Conservation (phyloP, 495 filamentous ascomycete species). For the Haplographium delicatum region DNA sequence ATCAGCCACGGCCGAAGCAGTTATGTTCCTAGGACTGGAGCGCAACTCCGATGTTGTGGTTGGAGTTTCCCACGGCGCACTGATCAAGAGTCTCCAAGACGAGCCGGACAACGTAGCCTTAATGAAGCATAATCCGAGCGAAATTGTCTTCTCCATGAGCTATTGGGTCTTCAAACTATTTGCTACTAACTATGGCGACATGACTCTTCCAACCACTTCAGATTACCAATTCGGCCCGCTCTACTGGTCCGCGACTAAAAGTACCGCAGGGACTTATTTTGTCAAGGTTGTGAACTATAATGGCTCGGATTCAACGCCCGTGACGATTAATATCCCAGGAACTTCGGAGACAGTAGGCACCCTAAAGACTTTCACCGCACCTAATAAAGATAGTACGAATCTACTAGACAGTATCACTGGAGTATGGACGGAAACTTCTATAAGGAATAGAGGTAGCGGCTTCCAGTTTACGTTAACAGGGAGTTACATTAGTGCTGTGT, state of each 20-base stretch:
- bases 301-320: no score
- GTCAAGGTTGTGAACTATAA: neutral
- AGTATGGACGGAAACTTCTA: no score
- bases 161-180: constrained; percentile 29
- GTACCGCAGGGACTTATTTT: neutral
- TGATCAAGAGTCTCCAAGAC: constrained; percentile 32
- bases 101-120: constrained; percentile 27
- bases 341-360: no score
- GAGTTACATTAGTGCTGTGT: no score
- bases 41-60: constrained; percentile 47
- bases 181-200: constrained; percentile 16
- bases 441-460: no score
- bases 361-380: no score
- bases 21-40: constrained; percentile 53
- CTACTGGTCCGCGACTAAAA: constrained; percentile 17
- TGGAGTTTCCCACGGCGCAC: constrained; percentile 40
- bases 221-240: constrained; percentile 17
- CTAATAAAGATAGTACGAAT: no score
- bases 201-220: constrained; percentile 13
- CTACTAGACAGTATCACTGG: no score
- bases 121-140: constrained; percentile 14
- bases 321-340: no score
- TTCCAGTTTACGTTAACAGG: no score
- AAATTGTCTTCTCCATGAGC: constrained; percentile 18
- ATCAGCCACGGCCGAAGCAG: constrained; percentile 38